Evolutionary conservation across 352 stramenopile species (phyloP).

Genomic region (Thraustotheca clavata): DNA sequence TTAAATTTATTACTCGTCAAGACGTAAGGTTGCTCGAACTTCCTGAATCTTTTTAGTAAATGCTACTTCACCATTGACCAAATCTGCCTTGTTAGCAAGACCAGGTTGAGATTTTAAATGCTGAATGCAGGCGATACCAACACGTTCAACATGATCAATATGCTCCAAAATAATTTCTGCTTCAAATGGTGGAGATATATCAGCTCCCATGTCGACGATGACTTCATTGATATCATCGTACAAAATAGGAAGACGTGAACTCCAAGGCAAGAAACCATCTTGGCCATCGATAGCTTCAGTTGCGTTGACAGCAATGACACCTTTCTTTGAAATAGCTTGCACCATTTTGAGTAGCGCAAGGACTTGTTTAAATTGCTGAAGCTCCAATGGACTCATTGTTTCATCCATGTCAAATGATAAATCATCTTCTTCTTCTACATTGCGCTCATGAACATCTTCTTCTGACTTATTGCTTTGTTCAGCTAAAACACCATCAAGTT

Average conservation of each 20-base stretch:
- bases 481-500: conserved; percentile 63
- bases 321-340: conserved; percentile 65
- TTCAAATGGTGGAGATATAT: conserved; percentile 65
- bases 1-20: neutral
- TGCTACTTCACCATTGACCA: conserved; percentile 1
- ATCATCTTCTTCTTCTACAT: conserved; percentile 58
- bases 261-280: conserved; percentile 59
- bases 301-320: conserved; percentile 72
- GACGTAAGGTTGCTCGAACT: neutral
- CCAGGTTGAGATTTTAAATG: conserved; percentile 8
- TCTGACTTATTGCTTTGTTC: conserved; percentile 38
- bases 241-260: conserved; percentile 45
- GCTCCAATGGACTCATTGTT: conserved; percentile 48
- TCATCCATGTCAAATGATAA: conserved; percentile 65
- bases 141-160: neutral
- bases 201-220: conserved; percentile 76
- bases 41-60: conserved; percentile 4
- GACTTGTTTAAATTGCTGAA: conserved; percentile 48
- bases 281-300: conserved; percentile 47
- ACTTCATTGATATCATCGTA: conserved; percentile 56
- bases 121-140: neutral
- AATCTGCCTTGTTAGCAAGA: neutral
- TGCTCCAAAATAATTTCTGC: conserved; percentile 28
- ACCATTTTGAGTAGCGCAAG: conserved; percentile 68
- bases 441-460: conserved; percentile 21